phyloP scores from a whole-genome alignment of 352 stramenopile species.

The Phytopythium cucurbitacearum region DNA sequence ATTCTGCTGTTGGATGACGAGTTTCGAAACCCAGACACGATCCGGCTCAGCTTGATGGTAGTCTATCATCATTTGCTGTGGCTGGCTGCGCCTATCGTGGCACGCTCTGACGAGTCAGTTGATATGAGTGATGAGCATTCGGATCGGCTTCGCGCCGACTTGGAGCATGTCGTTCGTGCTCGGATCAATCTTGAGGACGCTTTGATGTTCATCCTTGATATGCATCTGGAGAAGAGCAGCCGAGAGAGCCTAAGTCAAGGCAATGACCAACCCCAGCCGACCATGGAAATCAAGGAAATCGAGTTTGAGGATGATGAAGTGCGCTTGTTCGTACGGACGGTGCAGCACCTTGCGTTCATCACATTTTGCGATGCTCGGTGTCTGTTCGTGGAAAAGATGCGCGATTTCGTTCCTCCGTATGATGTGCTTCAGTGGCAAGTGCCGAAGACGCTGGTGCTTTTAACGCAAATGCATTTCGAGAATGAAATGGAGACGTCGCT shows the following conservation, averaged over 20 bases:
- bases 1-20: slow-evolving; percentile 42
- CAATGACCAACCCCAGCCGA: slow-evolving; percentile 5
- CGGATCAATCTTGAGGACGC: slow-evolving; percentile 51
- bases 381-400: slow-evolving; percentile 84
- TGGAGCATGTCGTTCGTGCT: slow-evolving; percentile 34
- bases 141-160: slow-evolving; percentile 18
- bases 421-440: slow-evolving; percentile 63
- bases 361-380: slow-evolving; percentile 76
- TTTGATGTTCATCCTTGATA: slow-evolving; percentile 62
- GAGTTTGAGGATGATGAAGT: slow-evolving; percentile 51
- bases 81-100: slow-evolving; percentile 64
- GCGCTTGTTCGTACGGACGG: slow-evolving; percentile 49
- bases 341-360: slow-evolving; percentile 66
- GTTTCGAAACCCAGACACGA: slow-evolving; percentile 49
- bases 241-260: slow-evolving; percentile 19
- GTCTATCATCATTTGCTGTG: slow-evolving; percentile 78
- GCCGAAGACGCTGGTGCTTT: slow-evolving; percentile 55
- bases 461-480: slow-evolving; percentile 85
- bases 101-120: slow-evolving; percentile 11
- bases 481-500: slow-evolving; percentile 39
- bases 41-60: slow-evolving; percentile 63
- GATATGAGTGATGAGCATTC: slow-evolving; percentile 14
- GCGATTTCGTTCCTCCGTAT: slow-evolving; percentile 46
- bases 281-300: slow-evolving; percentile 63
- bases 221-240: slow-evolving; percentile 58